Conservation (phyloP, 2,329 filamentous ascomycete genomes). For the Aspergillus sp. region DNA sequence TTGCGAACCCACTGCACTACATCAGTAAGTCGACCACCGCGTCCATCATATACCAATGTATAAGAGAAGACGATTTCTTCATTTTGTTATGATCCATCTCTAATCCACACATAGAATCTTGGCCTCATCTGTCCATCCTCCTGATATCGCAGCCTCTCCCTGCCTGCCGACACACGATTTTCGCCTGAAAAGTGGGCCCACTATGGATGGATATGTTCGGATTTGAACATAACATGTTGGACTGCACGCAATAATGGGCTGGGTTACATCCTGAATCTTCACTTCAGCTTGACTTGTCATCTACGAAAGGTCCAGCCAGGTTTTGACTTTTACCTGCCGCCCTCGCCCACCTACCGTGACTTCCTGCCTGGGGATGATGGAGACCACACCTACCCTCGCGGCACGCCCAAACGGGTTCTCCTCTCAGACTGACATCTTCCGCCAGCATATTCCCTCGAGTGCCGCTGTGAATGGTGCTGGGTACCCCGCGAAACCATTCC, state of each 20-base stretch:
- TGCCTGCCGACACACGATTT: slow-evolving; percentile 23
- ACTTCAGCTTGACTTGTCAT: slow-evolving; percentile 2
- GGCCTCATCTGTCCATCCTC: slow-evolving; percentile 18
- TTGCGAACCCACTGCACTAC: slow-evolving; percentile 10
- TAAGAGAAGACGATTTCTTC: neutral
- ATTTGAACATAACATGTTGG: slow-evolving; percentile 27
- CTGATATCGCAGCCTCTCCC: slow-evolving; percentile 19
- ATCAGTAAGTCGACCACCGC: slow-evolving; percentile 18
- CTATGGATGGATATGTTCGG: slow-evolving; percentile 29
- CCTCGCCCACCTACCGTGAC: neutral
- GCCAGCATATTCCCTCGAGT: slow-evolving; percentile 22
- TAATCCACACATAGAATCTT: slow-evolving; percentile 18
- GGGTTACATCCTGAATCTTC: slow-evolving; percentile 4
- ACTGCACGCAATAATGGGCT: slow-evolving; percentile 21
- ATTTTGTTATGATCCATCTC: neutral
- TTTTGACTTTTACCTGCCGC: neutral
- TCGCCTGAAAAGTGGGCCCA: slow-evolving; percentile 28
- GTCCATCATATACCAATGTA: neutral
- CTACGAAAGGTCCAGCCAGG: neutral
- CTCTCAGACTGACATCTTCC: slow-evolving; percentile 14
- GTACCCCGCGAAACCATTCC: slow-evolving; percentile 26
- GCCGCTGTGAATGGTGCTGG: slow-evolving; percentile 9
- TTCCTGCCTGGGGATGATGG: slow-evolving; percentile 28
- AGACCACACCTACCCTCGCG: slow-evolving; percentile 22
- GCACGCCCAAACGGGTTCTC: slow-evolving; percentile 2